phyloP scores from a whole-genome alignment of 495 filamentous ascomycete species.

The Penicillium psychrofluorescens region DNA sequence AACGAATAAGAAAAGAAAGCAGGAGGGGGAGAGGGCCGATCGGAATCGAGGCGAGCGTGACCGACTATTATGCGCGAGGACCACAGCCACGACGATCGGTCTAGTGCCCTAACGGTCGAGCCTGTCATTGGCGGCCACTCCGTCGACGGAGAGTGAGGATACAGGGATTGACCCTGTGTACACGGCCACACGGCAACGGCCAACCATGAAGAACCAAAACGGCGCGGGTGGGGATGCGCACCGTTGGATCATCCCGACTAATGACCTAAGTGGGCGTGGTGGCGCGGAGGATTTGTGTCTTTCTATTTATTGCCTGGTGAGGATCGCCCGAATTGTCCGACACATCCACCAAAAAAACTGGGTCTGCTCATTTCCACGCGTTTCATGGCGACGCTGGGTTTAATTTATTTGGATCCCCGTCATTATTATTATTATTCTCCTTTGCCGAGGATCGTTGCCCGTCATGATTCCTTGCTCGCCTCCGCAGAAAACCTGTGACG shows the following conservation, averaged over 20 bases:
- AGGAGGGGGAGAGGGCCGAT: background rate
- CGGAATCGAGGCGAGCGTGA: too few relatives aligned
- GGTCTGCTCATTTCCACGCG: background rate
- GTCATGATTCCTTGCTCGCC: background rate
- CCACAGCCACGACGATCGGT: too few relatives aligned
- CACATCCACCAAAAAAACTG: constrained; percentile 4
- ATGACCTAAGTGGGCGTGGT: constrained; percentile 16
- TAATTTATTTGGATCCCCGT: background rate
- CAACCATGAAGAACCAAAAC: too few relatives aligned
- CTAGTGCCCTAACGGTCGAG: too few relatives aligned
- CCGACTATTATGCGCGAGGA: too few relatives aligned
- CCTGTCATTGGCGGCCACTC: too few relatives aligned
- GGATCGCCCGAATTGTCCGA: constrained; percentile 17
- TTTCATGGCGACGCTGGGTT: background rate
- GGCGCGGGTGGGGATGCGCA: background rate
- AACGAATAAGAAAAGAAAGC: background rate
- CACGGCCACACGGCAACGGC: too few relatives aligned
- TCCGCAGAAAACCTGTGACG: background rate
- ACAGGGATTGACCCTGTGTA: too few relatives aligned
- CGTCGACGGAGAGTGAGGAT: too few relatives aligned
- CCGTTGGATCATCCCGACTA: constrained; percentile 20
- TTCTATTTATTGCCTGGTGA: constrained; percentile 12
- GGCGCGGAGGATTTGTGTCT: constrained; percentile 1
- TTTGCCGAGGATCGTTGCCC: background rate
- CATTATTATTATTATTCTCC: too few relatives aligned